phyloP scores from a whole-genome alignment of 2,329 filamentous ascomycete genomes.

The Xylaria polymorpha region DNA sequence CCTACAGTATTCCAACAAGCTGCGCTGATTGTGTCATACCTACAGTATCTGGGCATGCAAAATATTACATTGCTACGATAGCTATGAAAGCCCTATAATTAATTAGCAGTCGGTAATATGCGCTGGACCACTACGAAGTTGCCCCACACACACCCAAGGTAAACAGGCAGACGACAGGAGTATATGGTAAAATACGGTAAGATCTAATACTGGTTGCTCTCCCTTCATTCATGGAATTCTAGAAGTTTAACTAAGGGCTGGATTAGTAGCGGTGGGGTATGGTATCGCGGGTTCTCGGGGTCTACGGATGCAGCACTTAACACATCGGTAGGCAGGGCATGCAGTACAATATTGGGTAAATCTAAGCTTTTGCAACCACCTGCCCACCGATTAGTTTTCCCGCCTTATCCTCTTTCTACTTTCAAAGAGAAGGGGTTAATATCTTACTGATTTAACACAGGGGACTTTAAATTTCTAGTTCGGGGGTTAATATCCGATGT shows the following conservation, averaged over 20 bases:
- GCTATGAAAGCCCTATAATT: neutral
- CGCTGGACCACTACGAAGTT: neutral
- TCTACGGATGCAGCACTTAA: neutral
- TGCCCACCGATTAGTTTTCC: neutral
- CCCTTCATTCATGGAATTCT: neutral
- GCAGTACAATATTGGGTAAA: neutral
- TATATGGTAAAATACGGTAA: neutral
- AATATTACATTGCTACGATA: neutral
- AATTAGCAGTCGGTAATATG: neutral
- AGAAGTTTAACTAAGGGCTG: neutral
- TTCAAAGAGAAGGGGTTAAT: neutral
- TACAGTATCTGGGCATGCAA: neutral
- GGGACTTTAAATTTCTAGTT: no score
- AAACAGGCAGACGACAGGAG: neutral
- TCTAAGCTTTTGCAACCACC: neutral
- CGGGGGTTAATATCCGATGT: no score
- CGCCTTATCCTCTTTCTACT: neutral
- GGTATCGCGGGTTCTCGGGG: neutral
- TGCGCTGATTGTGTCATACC: constrained; percentile 9
- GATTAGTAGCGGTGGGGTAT: neutral
- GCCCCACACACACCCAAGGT: neutral
- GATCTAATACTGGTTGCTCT: neutral
- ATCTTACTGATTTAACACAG: no score
- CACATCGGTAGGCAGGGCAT: neutral
- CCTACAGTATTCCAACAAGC: neutral